Evolutionary conservation across 805 yeast species (phyloP), one percentile per base, ranked within the genome.

Genomic region (Ogataea siamensis): DNA sequence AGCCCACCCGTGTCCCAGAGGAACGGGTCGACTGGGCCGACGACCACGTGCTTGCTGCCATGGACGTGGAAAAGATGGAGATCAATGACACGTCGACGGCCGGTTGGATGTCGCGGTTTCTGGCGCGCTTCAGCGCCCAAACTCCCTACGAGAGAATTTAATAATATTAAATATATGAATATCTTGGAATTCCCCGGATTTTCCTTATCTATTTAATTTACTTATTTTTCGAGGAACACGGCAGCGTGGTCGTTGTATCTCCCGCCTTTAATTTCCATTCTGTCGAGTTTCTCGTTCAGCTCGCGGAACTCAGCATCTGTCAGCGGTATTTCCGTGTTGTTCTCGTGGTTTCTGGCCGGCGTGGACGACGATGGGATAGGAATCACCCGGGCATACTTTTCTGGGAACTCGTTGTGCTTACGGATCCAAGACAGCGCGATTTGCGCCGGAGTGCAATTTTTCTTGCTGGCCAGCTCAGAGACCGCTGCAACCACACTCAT

Each of bases 311-410:
- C 87, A 0, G 56, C 73, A n/a, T 73, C 78, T 2, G 78, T 57
- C 38, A 87, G 63, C 8, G 61, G 58, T 32, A 74, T 49, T 33
- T 58, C 59, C 15, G 67, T 62, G 47, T 74, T 66, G 62, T 87
- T 88, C 55, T 77, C 83, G 32, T 69, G 67, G 12, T 83, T 76
- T 57, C 86, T 79, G 8, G 60, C 66, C 3, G 64, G 58, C 25
- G 80, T 73, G 5, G 87, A 73, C 3, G 86, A 80, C 37, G 89
- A 81, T 14, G 96, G 96, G 57, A 88, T 83, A 22, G 96, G 94
- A 31, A 88, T 54, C 29, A 86, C 69, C 42, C 63, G 67, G 17
- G 88, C 74, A 37, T 66, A 70, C 20, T 47, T 50, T 4, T 49
- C 51, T 47, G 49, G 50, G 29, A 37, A 49, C 2, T 73, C 76